phyloP scores from a whole-genome alignment of 2,329 filamentous ascomycete genomes.

The Colletotrichum camelliae region DNA sequence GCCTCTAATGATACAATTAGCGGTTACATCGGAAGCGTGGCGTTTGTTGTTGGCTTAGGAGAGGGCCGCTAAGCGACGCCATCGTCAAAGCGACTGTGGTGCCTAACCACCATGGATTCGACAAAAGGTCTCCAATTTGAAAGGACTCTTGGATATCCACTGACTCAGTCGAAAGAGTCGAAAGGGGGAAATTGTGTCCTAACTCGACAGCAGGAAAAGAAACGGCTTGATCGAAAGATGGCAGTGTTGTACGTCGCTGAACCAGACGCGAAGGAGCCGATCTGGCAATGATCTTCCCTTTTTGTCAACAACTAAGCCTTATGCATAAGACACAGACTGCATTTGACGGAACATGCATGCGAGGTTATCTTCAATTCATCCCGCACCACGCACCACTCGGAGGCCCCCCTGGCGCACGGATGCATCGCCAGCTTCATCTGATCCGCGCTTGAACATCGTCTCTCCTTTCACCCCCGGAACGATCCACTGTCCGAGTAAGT shows the following conservation, averaged over 20 bases:
- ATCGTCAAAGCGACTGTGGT: conserved; percentile 10
- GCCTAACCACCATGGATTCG: background rate
- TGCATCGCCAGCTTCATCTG: background rate
- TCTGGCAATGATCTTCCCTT: background rate
- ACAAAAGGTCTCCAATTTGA: background rate
- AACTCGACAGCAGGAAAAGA: background rate
- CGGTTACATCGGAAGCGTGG: conserved; percentile 2
- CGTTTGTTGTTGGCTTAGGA: background rate
- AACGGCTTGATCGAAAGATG: background rate
- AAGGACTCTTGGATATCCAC: background rate
- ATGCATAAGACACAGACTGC: background rate
- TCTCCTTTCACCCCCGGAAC: background rate
- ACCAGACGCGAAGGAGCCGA: background rate
- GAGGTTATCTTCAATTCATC: background rate
- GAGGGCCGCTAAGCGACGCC: conserved; percentile 4
- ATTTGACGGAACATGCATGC: background rate
- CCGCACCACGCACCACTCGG: background rate
- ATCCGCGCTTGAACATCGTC: conserved; percentile 2
- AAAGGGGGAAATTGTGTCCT: background rate
- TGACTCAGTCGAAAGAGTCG: background rate
- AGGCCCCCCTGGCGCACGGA: conserved; percentile 2
- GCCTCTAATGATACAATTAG: conserved; percentile 6
- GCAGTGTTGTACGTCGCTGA: background rate
- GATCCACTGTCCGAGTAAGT: background rate
- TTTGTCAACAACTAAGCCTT: background rate